Evolutionary conservation across 192 early-diverging fungal genomes (phyloP).

Genomic region (Chytriomyces sp.): DNA sequence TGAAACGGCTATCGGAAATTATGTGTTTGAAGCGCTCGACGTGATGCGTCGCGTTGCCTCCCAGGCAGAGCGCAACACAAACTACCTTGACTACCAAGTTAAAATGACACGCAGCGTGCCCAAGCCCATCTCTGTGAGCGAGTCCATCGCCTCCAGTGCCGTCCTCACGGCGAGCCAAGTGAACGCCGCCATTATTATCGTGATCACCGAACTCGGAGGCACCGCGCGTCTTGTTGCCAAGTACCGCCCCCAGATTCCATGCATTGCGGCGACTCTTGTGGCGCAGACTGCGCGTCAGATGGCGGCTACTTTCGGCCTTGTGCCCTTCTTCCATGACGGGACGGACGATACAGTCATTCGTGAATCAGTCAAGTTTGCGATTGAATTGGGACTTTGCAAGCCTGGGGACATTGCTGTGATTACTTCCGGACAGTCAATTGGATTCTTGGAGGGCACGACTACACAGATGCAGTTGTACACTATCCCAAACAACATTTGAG

Average conservation of each 20-base stretch:
- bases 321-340: slow-evolving; percentile 53
- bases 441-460: slow-evolving; percentile 55
- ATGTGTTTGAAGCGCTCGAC: slow-evolving; percentile 51
- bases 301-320: slow-evolving; percentile 54
- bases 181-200: slow-evolving; percentile 55
- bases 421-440: slow-evolving; percentile 52
- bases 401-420: slow-evolving; percentile 62
- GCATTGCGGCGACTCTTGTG: slow-evolving; percentile 56
- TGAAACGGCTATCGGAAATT: slow-evolving; percentile 60
- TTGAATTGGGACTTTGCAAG: slow-evolving; percentile 51
- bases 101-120: slow-evolving; percentile 59
- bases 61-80: slow-evolving; percentile 59
- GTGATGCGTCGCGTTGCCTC: slow-evolving; percentile 54
- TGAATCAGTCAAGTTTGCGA: slow-evolving; percentile 49
- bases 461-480: slow-evolving; percentile 55
- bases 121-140: slow-evolving; percentile 58
- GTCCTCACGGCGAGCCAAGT: slow-evolving; percentile 57
- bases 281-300: slow-evolving; percentile 57
- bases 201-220: slow-evolving; percentile 54
- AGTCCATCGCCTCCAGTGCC: slow-evolving; percentile 62
- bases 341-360: slow-evolving; percentile 36
- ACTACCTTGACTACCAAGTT: slow-evolving; percentile 61
- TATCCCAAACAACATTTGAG: slow-evolving; percentile 31
- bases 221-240: slow-evolving; percentile 61
- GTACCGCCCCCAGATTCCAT: slow-evolving; percentile 59